phyloP scores from a whole-genome alignment of 306 rosid species.

The Gleditsia sinensis region DNA sequence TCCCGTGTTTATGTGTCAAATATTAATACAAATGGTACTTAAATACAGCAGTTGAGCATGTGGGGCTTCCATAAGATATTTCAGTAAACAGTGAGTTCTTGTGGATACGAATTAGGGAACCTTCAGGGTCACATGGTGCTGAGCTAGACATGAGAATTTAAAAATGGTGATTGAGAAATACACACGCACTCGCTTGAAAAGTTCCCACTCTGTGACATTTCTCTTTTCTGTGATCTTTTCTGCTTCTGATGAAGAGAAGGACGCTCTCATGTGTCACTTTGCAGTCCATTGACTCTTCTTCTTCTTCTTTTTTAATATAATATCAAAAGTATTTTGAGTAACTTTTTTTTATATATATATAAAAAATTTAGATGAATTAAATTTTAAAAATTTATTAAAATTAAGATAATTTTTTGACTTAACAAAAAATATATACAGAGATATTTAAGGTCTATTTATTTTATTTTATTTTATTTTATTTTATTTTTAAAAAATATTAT shows the following conservation, averaged over 20 bases:
- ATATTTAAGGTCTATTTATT: too few relatives aligned
- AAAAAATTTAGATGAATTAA: too few relatives aligned
- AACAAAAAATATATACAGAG: too few relatives aligned
- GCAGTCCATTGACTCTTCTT: slow-evolving; percentile 1
- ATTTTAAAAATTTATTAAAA: too few relatives aligned
- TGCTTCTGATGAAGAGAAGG: slow-evolving; percentile 3
- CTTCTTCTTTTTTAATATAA: too few relatives aligned
- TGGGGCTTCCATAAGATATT: slow-evolving; percentile 43
- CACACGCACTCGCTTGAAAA: background rate
- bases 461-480: too few relatives aligned
- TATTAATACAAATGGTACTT: slow-evolving; percentile 13
- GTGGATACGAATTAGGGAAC: slow-evolving; percentile 43
- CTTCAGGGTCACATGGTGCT: slow-evolving; percentile 50
- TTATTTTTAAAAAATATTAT: too few relatives aligned
- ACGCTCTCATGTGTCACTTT: slow-evolving; percentile 22
- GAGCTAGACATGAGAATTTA: slow-evolving; percentile 29
- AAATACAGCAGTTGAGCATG: slow-evolving; percentile 44
- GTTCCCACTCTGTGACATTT: background rate
- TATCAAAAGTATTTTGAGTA: too few relatives aligned
- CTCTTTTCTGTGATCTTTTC: background rate
- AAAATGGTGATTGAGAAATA: background rate
- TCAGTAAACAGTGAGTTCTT: slow-evolving; percentile 10
- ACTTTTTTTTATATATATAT: too few relatives aligned
- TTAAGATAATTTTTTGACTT: too few relatives aligned
- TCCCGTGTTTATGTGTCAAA: background rate